Evolutionary conservation across 2,329 filamentous ascomycete genomes (phyloP), one percentile per base, ranked within the genome.

Genomic region (Orbilia blumenaviensis): DNA sequence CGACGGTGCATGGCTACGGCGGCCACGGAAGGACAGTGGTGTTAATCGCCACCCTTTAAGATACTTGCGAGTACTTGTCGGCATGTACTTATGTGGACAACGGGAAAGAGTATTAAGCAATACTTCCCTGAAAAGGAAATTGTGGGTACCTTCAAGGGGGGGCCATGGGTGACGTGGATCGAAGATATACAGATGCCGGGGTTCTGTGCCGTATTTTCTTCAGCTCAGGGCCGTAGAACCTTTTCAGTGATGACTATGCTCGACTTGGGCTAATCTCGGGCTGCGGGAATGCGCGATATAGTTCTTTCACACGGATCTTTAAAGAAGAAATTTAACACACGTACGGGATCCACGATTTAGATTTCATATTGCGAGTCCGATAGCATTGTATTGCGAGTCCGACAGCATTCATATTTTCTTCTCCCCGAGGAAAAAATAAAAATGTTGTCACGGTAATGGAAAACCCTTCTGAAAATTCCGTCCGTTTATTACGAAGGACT

Each of bases 81-180:
- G 52, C 32, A 56, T n/a, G 52, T 56, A 38, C n/a, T n/a, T n/a
- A n/a, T n/a, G n/a, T n/a, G n/a, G 18, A 56, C 52, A 56, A 25
- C 52, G 29, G 52, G 7, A 50, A 18, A 18, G 18, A 1, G 2
- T 38, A 25, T 2, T 12, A 0, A 14, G 5, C 12, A 48, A 27
- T n/a, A 16, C 27, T 3, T 56, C 23, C 29, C 32, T 36, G 18
- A 9, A 38, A 38, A 32, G 18, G n/a, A 18, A 27, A 10, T 3
- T 25, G 52, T 56, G 52, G 52, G 32, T 34, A 56, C 52, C 5
- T 10, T 38, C 32, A 18, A 38, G 10, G 52, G 52, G 14, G 14
- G n/a, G 18, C 48, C 12, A 12, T 7, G 48, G 48, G 27, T 16
- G 5, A 34, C 8, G 27, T 32, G 48, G 27, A 27, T 9, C 10